These are phyloP conservation scores for Avena sativa DNA, from an alignment of 176 grass and related monocot genomes.

Conservation along the genomic window DNA sequence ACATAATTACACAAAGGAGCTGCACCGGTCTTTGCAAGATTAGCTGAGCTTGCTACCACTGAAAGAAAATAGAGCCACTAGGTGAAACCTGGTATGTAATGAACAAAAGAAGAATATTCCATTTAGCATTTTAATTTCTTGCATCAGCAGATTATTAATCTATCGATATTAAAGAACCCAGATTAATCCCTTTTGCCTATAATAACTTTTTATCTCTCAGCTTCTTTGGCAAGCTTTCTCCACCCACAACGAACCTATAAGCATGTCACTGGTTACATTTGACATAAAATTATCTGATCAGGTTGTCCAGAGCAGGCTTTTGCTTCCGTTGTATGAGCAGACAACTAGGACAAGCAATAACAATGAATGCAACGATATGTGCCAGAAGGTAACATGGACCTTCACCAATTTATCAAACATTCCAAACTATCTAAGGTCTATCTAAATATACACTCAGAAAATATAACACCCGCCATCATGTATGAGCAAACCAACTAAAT, in stretches of 20 bases:
- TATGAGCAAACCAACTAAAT: background rate
- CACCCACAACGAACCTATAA: constrained; percentile 6
- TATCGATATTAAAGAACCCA: constrained; percentile 25
- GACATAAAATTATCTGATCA: background rate
- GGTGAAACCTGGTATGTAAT: background rate
- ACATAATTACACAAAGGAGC: constrained; percentile 25
- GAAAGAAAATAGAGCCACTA: constrained; percentile 9
- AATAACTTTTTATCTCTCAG: background rate
- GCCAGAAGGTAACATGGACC: background rate
- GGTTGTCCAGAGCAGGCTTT: background rate
- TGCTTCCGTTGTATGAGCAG: background rate
- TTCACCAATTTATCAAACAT: background rate
- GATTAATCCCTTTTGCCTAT: background rate
- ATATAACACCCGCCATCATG: constrained; percentile 6
- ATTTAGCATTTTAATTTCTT: constrained; percentile 20
- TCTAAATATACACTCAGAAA: background rate
- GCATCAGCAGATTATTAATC: constrained; percentile 11
- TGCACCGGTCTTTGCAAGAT: background rate
- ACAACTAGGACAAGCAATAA: background rate
- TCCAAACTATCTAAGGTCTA: background rate
- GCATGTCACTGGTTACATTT: background rate
- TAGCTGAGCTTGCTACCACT: constrained; percentile 6
- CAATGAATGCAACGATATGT: constrained; percentile 18
- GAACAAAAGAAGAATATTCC: background rate
- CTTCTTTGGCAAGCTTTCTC: constrained; percentile 2